A percentile compares a stretch with the other conserved stretches of the same genome.
These are phyloP conservation scores for Clarireedia monteithiana DNA, from an alignment of 2,329 filamentous ascomycete genomes.

Conservation along the genomic window DNA sequence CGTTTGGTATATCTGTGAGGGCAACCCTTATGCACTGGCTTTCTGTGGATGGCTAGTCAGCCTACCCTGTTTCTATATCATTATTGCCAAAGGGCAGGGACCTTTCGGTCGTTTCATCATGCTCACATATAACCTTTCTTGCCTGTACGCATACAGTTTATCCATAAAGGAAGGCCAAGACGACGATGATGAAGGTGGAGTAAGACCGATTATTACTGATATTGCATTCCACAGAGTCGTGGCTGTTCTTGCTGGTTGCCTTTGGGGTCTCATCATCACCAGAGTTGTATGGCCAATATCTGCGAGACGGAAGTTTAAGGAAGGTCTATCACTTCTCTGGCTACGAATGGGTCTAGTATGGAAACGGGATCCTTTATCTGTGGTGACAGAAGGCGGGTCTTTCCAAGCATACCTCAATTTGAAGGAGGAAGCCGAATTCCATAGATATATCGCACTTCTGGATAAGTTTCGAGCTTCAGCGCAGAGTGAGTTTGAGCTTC, in stretches of 20 bases:
- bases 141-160: constrained; percentile 88
- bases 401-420: constrained; percentile 70
- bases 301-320: constrained; percentile 77
- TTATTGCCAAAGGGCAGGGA: constrained; percentile 73
- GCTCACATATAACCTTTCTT: constrained; percentile 91
- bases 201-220: constrained; percentile 74
- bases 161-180: constrained; percentile 72
- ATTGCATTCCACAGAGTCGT: constrained; percentile 84
- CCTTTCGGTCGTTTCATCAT: constrained; percentile 91
- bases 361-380: constrained; percentile 83
- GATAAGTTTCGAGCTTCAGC: constrained; percentile 67
- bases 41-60: constrained; percentile 77
- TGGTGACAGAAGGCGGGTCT: constrained; percentile 53
- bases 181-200: constrained; percentile 82
- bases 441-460: constrained; percentile 67
- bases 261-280: constrained; percentile 90
- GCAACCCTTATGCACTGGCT: constrained; percentile 67
- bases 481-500: constrained; percentile 79
- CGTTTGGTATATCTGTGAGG: constrained; percentile 69
- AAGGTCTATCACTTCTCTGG: constrained; percentile 85
- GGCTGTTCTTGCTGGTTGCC: constrained; percentile 75
- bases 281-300: constrained; percentile 91
- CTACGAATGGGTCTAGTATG: constrained; percentile 92
- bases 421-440: constrained; percentile 80
- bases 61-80: constrained; percentile 82